Evolutionary conservation across 2,329 filamentous ascomycete genomes (phyloP).

Genomic region (Drechslerella stenobrocha): DNA sequence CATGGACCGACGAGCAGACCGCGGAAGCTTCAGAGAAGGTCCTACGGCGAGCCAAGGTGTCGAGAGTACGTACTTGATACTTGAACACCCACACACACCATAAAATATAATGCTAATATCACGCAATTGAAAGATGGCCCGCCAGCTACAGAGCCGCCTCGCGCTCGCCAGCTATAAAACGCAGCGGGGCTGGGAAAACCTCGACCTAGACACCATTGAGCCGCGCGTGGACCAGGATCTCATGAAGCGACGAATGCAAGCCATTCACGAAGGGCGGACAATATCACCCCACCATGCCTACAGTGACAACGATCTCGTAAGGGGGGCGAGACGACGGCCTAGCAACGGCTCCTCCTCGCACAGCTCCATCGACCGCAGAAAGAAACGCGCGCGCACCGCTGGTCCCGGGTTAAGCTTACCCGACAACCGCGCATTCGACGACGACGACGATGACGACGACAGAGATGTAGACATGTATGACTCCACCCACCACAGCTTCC

Average conservation of each 20-base stretch:
- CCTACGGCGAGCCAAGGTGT: slow-evolving; percentile 72
- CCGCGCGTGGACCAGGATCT: slow-evolving; percentile 79
- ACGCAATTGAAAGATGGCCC: slow-evolving; percentile 71
- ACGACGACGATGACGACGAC: slow-evolving; percentile 35
- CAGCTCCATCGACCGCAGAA: slow-evolving; percentile 24
- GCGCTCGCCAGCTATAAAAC: slow-evolving; percentile 97
- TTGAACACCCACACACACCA: slow-evolving; percentile 21
- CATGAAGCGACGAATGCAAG: slow-evolving; percentile 66
- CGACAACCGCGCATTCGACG: slow-evolving; percentile 48
- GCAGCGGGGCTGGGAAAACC: slow-evolving; percentile 90
- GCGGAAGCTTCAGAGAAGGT: slow-evolving; percentile 64
- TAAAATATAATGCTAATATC: slow-evolving; percentile 45
- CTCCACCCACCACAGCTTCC: slow-evolving; percentile 30
- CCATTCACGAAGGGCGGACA: slow-evolving; percentile 53
- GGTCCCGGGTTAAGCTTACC: slow-evolving; percentile 42
- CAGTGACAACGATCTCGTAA: slow-evolving; percentile 39
- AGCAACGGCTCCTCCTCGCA: slow-evolving; percentile 33
- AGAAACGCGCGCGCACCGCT: slow-evolving; percentile 51
- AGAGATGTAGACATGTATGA: slow-evolving; percentile 39
- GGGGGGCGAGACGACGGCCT: slow-evolving; percentile 47
- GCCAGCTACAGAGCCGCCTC: slow-evolving; percentile 87
- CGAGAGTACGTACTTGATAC: slow-evolving; percentile 63
- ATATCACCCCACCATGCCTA: slow-evolving; percentile 47
- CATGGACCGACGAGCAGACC: slow-evolving; percentile 52
- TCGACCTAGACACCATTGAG: slow-evolving; percentile 82